These are phyloP conservation scores for Neurospora sp. DNA, from an alignment of 495 filamentous ascomycete species.

Conservation along the genomic window DNA sequence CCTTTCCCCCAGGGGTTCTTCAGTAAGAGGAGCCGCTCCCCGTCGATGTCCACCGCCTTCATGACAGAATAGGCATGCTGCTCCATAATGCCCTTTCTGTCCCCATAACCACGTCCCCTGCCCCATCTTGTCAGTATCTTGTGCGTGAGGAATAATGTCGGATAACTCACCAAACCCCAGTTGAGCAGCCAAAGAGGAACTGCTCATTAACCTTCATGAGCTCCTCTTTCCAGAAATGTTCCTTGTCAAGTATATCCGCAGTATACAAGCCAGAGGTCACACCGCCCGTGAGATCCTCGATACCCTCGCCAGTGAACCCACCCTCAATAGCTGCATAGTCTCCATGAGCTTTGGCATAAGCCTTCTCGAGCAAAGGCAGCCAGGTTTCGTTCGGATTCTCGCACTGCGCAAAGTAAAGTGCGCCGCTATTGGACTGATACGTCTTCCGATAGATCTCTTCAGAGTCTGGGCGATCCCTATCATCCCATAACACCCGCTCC, in stretches of 20 bases:
- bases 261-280: constrained; percentile 75
- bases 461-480: constrained; percentile 56
- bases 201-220: constrained; percentile 76
- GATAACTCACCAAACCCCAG: constrained; percentile 39
- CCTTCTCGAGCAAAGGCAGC: constrained; percentile 90
- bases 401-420: constrained; percentile 82
- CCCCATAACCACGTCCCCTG: constrained; percentile 45
- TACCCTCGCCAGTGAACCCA: constrained; percentile 76
- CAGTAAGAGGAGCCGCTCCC: constrained; percentile 61
- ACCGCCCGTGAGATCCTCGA: constrained; percentile 89
- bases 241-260: constrained; percentile 75
- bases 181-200: constrained; percentile 79
- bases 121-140: not conserved
- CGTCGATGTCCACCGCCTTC: constrained; percentile 67
- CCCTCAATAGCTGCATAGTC: constrained; percentile 78
- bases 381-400: constrained; percentile 83
- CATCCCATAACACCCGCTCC: constrained; percentile 61
- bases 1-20: constrained; percentile 84
- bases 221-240: constrained; percentile 82
- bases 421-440: constrained; percentile 63
- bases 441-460: constrained; percentile 70
- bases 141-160: not conserved
- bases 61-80: constrained; percentile 88
- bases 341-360: constrained; percentile 91
- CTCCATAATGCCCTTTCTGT: constrained; percentile 65